These are phyloP conservation scores for Hypoxylon fuscum DNA, from an alignment of 495 filamentous ascomycete species.

Conservation along the genomic window DNA sequence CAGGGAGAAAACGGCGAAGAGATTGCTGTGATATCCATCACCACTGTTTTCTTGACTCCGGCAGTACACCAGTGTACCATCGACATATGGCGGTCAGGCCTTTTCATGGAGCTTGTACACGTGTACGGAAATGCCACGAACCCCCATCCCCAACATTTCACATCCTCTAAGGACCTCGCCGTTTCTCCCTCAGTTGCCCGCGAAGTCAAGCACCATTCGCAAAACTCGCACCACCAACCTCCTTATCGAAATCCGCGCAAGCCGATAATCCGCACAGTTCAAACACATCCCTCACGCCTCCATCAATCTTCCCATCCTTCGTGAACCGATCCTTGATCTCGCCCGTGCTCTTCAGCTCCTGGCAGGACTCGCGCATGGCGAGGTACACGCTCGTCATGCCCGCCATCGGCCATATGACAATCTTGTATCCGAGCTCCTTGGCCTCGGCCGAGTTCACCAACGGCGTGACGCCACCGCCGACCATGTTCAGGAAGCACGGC, in stretches of 20 bases:
- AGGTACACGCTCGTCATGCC: slow-evolving; percentile 61
- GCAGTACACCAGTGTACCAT: too few species aligned
- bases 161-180: neutral
- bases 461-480: slow-evolving; percentile 68
- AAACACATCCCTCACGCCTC: slow-evolving; percentile 69
- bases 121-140: too few species aligned
- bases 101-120: too few species aligned
- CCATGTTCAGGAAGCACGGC: slow-evolving; percentile 71
- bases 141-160: neutral
- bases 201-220: slow-evolving; percentile 30
- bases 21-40: too few species aligned
- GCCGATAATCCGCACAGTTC: slow-evolving; percentile 62
- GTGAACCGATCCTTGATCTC: slow-evolving; percentile 42
- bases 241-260: slow-evolving; percentile 49
- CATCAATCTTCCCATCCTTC: slow-evolving; percentile 53
- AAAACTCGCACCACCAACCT: slow-evolving; percentile 43
- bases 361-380: slow-evolving; percentile 57
- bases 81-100: too few species aligned
- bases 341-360: slow-evolving; percentile 59
- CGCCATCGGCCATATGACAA: slow-evolving; percentile 69
- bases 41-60: too few species aligned
- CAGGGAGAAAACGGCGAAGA: too few species aligned
- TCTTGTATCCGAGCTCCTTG: slow-evolving; percentile 66
- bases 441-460: slow-evolving; percentile 63
- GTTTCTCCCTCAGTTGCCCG: neutral